Evolutionary conservation across 2,329 filamentous ascomycete species (phyloP).

Genomic region (Chaetothyriales sp.): DNA sequence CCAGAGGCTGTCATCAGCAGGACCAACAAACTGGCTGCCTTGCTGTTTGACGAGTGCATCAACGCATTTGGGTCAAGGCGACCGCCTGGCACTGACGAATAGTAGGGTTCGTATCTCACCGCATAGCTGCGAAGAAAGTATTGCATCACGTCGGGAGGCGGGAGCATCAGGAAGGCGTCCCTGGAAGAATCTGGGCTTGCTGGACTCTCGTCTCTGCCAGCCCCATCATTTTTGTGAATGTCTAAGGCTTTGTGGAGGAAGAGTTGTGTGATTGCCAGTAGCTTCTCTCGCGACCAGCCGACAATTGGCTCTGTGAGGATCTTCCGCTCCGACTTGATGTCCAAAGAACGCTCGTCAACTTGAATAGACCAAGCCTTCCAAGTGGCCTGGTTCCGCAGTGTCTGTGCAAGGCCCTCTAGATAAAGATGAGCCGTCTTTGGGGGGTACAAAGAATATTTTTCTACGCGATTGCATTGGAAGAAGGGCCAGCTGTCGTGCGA

Average conservation of each 20-base stretch:
- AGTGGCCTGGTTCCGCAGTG: constrained; percentile 35
- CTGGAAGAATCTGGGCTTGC: constrained; percentile 37
- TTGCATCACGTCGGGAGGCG: constrained; percentile 50
- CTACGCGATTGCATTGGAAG: constrained; percentile 35
- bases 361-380: constrained; percentile 39
- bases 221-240: constrained; percentile 38
- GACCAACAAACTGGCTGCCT: constrained; percentile 49
- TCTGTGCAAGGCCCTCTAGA: constrained; percentile 37
- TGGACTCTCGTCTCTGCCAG: constrained; percentile 11
- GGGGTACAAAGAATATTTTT: constrained; percentile 33
- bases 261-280: constrained; percentile 55
- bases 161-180: constrained; percentile 43
- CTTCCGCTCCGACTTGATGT: constrained; percentile 32
- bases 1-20: constrained; percentile 60
- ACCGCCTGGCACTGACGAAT: constrained; percentile 45
- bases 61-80: constrained; percentile 52
- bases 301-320: constrained; percentile 35
- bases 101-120: constrained; percentile 51
- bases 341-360: constrained; percentile 27
- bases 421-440: constrained; percentile 37
- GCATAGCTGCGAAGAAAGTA: constrained; percentile 53
- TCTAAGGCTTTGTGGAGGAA: constrained; percentile 57
- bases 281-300: constrained; percentile 47
- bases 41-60: constrained; percentile 46
- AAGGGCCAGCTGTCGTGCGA: constrained; percentile 39